phyloP scores from a whole-genome alignment of 2,329 filamentous ascomycete genomes.

The Talaromyces sp. region DNA sequence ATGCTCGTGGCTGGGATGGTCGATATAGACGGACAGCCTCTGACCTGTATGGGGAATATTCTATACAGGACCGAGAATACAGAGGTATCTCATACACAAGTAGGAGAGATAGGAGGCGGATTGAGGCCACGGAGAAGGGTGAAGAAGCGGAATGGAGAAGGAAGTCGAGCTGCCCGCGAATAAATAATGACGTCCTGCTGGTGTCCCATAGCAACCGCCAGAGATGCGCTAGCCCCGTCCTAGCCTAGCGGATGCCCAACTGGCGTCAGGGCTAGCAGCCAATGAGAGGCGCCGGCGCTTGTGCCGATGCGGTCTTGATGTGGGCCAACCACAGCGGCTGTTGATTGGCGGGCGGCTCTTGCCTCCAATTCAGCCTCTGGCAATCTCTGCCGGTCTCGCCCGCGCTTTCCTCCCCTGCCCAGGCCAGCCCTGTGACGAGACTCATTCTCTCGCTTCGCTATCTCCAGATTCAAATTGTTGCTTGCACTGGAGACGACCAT shows the following conservation, averaged over 20 bases:
- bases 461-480: neutral
- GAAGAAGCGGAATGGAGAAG: constrained; percentile 15
- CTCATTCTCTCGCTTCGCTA: neutral
- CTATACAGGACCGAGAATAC: constrained; percentile 22
- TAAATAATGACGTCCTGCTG: constrained; percentile 32
- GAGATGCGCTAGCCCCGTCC: constrained; percentile 24
- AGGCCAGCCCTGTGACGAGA: constrained; percentile 38
- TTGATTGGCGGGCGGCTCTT: neutral
- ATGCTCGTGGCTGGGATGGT: neutral
- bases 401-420: constrained; percentile 25
- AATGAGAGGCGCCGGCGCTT: neutral
- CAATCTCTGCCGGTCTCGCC: neutral
- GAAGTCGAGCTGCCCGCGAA: constrained; percentile 12
- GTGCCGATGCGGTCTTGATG: neutral
- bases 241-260: constrained; percentile 42
- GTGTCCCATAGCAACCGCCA: constrained; percentile 36
- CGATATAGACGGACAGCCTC: neutral
- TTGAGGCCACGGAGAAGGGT: constrained; percentile 16
- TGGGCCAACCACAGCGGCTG: neutral
- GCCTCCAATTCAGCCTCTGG: neutral
- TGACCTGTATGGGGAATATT: neutral
- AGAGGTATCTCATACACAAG: constrained; percentile 27
- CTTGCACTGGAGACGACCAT: neutral
- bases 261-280: constrained; percentile 20
- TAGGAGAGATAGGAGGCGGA: constrained; percentile 19